A percentile compares a stretch with the other conserved stretches of the same genome.
Evolutionary conservation across 108 stramenopile species (phyloP).

Genomic region (Cyclostephanos tholiformis): DNA sequence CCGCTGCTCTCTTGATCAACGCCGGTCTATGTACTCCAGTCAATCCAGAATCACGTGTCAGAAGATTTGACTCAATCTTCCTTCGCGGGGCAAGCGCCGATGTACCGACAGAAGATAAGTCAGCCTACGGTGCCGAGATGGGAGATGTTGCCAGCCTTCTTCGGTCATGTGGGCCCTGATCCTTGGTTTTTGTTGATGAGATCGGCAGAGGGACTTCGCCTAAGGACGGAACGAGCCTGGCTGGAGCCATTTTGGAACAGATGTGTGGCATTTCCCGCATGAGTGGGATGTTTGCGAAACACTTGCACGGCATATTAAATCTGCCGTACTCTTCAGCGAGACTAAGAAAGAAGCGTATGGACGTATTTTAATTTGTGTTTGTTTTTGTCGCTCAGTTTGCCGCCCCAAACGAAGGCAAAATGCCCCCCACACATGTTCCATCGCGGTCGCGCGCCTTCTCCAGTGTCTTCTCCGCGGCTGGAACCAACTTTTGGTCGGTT

Average conservation of each 20-base stretch:
- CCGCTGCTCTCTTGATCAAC: conserved; percentile 85
- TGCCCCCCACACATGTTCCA: too few relatives aligned
- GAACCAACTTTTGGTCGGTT: too few relatives aligned
- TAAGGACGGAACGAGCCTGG: conserved; percentile 83
- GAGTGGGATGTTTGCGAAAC: conserved; percentile 90
- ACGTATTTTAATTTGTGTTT: too few relatives aligned
- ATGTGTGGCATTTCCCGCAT: conserved; percentile 64
- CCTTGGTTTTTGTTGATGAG: conserved; percentile 95
- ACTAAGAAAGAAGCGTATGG: conserved; percentile 54
- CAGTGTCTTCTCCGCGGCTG: too few relatives aligned
- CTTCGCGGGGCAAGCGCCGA: conserved; percentile 90
- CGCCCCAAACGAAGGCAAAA: too few relatives aligned
- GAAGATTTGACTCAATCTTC: conserved; percentile 89
- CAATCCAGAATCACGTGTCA: conserved; percentile 50
- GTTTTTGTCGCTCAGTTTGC: too few relatives aligned
- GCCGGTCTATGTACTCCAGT: conserved; percentile 87
- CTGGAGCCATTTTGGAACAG: conserved; percentile 83
- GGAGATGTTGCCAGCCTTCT: conserved; percentile 90
- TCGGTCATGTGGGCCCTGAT: conserved; percentile 72
- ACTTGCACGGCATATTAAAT: conserved; percentile 56
- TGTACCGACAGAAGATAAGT: conserved; percentile 89
- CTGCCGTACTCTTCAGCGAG: conserved; percentile 30
- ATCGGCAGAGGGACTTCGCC: conserved; percentile 94
- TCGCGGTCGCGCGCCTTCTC: too few relatives aligned
- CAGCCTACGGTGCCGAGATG: conserved; percentile 97